phyloP scores from a whole-genome alignment of 495 filamentous ascomycete species.

The Hypoxylon perforatum region DNA sequence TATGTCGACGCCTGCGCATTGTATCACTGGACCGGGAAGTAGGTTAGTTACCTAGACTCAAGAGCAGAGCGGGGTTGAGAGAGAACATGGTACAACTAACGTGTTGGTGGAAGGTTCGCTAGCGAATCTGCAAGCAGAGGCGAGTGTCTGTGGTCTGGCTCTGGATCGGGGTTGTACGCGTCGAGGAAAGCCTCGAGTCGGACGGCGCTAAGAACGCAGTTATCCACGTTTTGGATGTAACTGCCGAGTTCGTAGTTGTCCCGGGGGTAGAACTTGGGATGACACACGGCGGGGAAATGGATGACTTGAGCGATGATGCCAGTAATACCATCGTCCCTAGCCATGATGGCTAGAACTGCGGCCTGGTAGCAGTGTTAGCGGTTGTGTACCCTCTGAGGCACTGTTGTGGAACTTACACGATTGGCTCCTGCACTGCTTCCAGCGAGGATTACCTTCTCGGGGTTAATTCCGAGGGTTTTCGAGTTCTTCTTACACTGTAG shows the following conservation, averaged over 20 bases:
- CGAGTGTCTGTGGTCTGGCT: conserved; percentile 34
- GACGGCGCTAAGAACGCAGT: conserved; percentile 33
- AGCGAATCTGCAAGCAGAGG: conserved; percentile 34
- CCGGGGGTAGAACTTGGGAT: conserved; percentile 42
- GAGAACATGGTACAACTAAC: conserved; percentile 29
- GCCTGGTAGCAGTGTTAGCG: conserved; percentile 22
- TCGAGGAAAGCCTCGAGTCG: conserved; percentile 36
- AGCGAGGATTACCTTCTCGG: conserved; percentile 38
- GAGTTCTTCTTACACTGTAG: conserved; percentile 38
- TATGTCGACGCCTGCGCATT: conserved; percentile 41
- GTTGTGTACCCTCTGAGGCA: not conserved
- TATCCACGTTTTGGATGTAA: conserved; percentile 38
- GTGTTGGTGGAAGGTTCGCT: conserved; percentile 37
- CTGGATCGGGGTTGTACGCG: conserved; percentile 30
- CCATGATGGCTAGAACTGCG: conserved; percentile 27
- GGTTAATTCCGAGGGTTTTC: conserved; percentile 33
- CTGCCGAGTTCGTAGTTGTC: conserved; percentile 47
- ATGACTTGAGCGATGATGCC: conserved; percentile 44
- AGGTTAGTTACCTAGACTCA: not conserved
- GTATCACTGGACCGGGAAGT: conserved; percentile 28
- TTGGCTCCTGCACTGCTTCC: conserved; percentile 44
- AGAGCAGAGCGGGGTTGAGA: not conserved
- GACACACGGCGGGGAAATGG: conserved; percentile 42
- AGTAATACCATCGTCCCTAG: conserved; percentile 32
- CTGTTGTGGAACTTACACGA: conserved; percentile 17